Evolutionary conservation across 2,329 filamentous ascomycete species (phyloP).

Genomic region (Aquanectria penicillioides): DNA sequence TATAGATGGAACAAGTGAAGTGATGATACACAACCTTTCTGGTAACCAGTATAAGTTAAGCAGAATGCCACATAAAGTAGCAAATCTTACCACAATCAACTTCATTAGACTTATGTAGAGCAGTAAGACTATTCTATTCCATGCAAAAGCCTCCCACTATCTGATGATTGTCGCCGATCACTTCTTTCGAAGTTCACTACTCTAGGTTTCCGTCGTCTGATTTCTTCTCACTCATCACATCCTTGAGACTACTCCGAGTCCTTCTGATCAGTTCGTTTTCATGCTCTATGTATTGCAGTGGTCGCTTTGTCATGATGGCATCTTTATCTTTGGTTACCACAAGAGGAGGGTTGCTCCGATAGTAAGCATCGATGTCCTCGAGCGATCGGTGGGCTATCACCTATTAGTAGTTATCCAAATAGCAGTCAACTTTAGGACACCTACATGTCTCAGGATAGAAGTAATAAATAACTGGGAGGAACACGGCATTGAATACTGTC

Average conservation of each 20-base stretch:
- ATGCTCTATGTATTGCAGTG: constrained; percentile 20
- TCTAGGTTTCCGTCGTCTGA: too few species aligned
- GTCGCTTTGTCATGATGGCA: constrained; percentile 51
- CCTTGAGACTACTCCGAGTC: constrained; percentile 4
- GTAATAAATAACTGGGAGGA: constrained; percentile 58
- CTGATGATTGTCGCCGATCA: too few species aligned
- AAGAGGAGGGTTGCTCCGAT: constrained; percentile 49
- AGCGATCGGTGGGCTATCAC: constrained; percentile 35
- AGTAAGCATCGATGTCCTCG: constrained; percentile 49
- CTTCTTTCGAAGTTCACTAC: too few species aligned
- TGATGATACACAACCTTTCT: too few species aligned
- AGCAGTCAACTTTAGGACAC: background rate
- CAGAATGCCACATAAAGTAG: too few species aligned
- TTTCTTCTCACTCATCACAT: too few species aligned
- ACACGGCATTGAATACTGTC: constrained; percentile 57
- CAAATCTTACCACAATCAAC: too few species aligned
- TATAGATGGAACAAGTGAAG: too few species aligned
- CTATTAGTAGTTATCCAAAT: constrained; percentile 7
- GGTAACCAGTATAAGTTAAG: too few species aligned
- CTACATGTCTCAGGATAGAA: constrained; percentile 58
- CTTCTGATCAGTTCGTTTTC: constrained; percentile 20
- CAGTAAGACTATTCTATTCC: too few species aligned
- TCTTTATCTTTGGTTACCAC: constrained; percentile 60
- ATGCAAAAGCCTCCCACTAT: too few species aligned
- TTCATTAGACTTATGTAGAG: too few species aligned